Evolutionary conservation across 2,329 filamentous ascomycete genomes (phyloP).

Genomic region (Drechslerella coelobrocha): DNA sequence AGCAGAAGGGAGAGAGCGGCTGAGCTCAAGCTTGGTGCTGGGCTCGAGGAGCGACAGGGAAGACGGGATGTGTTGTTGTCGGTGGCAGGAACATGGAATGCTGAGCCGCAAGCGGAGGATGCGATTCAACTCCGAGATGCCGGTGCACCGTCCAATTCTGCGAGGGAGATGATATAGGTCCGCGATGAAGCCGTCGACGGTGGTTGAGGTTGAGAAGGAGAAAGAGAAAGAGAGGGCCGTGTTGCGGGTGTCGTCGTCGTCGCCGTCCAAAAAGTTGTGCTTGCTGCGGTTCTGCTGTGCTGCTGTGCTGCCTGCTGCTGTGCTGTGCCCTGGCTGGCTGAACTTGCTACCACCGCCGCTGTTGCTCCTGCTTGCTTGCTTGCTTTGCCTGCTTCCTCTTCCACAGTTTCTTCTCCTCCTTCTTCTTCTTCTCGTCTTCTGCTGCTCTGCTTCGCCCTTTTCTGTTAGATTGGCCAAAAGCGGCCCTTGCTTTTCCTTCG

Average conservation of each 20-base stretch:
- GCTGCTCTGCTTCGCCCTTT: too few relatives aligned
- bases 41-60: conserved; percentile 41
- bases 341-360: too few relatives aligned
- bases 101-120: conserved; percentile 46
- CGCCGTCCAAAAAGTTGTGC: too few relatives aligned
- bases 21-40: conserved; percentile 51
- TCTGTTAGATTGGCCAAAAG: conserved; percentile 30
- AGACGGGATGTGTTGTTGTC: conserved; percentile 50
- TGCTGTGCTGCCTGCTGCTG: too few relatives aligned
- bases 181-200: conserved; percentile 1
- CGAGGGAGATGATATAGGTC: background rate
- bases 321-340: too few relatives aligned
- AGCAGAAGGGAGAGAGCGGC: conserved; percentile 33
- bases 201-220: background rate
- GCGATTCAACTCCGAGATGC: conserved; percentile 40
- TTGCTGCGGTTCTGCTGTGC: too few relatives aligned
- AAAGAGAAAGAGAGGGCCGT: background rate
- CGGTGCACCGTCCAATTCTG: background rate
- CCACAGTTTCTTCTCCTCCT: too few relatives aligned
- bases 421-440: too few relatives aligned
- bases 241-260: too few relatives aligned
- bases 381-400: background rate
- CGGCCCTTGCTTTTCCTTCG: conserved; percentile 10
- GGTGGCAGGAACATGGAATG: conserved; percentile 50
- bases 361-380: background rate